Conservation (phyloP, 2,329 filamentous ascomycete genomes). For the Diaporthe australafricana region DNA sequence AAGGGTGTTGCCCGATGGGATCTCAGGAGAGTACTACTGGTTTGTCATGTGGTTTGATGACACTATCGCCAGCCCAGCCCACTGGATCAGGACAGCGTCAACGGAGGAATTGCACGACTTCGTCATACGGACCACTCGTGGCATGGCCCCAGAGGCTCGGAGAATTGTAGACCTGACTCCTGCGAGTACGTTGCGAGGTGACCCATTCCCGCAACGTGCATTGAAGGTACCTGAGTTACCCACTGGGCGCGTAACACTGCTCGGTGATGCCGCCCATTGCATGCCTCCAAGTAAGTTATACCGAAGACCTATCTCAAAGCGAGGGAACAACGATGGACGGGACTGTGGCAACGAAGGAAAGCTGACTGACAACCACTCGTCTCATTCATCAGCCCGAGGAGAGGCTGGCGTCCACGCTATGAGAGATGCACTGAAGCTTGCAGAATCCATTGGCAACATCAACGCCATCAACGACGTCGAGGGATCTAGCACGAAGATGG, state of each 20-base stretch:
- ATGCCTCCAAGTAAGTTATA: background rate
- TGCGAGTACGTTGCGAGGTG: background rate
- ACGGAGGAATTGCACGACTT: background rate
- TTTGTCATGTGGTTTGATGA: background rate
- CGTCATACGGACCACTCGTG: background rate
- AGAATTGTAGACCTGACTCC: background rate
- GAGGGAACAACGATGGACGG: no score
- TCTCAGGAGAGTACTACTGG: constrained; percentile 4
- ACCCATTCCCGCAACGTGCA: background rate
- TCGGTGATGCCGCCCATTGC: background rate
- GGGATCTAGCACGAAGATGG: background rate
- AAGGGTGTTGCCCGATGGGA: background rate
- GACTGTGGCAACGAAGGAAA: background rate
- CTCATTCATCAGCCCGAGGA: background rate
- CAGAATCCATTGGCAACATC: background rate
- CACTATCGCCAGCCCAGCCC: background rate
- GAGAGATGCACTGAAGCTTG: background rate
- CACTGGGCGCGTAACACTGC: background rate
- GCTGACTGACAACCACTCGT: background rate
- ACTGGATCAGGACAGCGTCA: background rate
- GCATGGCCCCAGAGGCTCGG: background rate
- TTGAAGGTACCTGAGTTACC: background rate
- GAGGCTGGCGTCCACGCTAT: constrained; percentile 10
- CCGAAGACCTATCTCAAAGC: accelerated
- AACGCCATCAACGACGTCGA: background rate